Evolutionary conservation across 2,329 filamentous ascomycete genomes (phyloP), one percentile per base, ranked within the genome.

Genomic region (Phaeosphaeria sp.): DNA sequence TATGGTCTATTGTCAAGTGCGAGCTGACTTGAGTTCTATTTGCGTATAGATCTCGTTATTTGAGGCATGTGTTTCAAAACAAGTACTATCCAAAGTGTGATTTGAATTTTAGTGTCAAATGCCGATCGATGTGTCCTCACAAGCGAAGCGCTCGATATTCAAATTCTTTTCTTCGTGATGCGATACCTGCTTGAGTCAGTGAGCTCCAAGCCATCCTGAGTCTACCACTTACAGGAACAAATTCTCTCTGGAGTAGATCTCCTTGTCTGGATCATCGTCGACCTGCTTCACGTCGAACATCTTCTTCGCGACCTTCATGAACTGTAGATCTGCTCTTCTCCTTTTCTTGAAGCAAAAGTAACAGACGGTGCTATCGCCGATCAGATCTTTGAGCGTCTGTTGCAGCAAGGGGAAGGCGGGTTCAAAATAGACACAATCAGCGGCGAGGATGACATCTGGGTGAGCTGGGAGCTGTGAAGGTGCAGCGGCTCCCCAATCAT

Each of bases 371-470:
- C 82, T 74, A 3, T 83, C 84, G 17, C 86, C 84, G 63, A 97
- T 82, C 48, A 97, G 82, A 61, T 91, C 87, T 57, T 86, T 82
- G 64, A 98, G 80, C 6, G 94, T 98, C 62, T 87, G 81, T 72
- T 95, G 85, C 47, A 99, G 84, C 33, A 97, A 82, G 27, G 94
- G 93, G 73, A 98, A 98, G 1, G 95, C 92, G 2, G 94, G 93
- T 78, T 98, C 95, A 76, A 96, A 96, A 81, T 98, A 99, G 49
- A 97, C 93, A 78, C 94, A 98, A 77, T 98, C 95, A 42, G 93
- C 94, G 3, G 95, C 95, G n/a, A 98, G 84, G 55, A 99, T 88
- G 54, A 97, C 83, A 69, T 93, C 88, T 18, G 93, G 92, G 61
- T 86, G 85, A 66, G 83, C 81, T 53, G 82, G 77, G 50, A 81